These are phyloP conservation scores for Leccinum subgranulosum DNA, from an alignment of 768 basidiomycete species.

Conservation along the genomic window DNA sequence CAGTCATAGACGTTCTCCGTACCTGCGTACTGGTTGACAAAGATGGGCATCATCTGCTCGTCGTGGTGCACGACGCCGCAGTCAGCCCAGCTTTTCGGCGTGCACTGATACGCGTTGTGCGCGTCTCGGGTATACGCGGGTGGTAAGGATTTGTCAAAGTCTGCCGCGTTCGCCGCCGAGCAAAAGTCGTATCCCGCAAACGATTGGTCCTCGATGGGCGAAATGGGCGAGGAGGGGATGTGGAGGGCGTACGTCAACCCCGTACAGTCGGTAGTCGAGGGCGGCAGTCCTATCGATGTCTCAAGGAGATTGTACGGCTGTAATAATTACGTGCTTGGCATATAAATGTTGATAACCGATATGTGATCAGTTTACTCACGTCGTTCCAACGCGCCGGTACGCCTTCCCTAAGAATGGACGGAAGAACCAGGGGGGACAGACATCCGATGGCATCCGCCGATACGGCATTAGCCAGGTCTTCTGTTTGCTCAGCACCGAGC, in stretches of 20 bases:
- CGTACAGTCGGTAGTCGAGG: slow-evolving; percentile 18
- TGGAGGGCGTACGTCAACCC: slow-evolving; percentile 22
- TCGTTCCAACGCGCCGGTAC: slow-evolving; percentile 33
- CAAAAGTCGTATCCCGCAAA: slow-evolving; percentile 20
- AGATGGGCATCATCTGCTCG: slow-evolving; percentile 24
- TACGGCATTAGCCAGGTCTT: slow-evolving; percentile 22
- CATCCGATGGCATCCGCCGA: slow-evolving; percentile 23
- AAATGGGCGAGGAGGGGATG: slow-evolving; percentile 22
- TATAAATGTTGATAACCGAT: slow-evolving; percentile 7
- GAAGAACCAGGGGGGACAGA: slow-evolving; percentile 31
- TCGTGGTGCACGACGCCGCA: slow-evolving; percentile 7
- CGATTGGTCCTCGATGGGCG: slow-evolving; percentile 23
- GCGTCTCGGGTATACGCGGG: slow-evolving; percentile 13
- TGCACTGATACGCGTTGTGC: slow-evolving; percentile 18
- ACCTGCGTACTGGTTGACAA: slow-evolving; percentile 27
- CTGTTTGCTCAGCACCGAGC: slow-evolving; percentile 18
- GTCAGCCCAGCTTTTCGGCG: slow-evolving; percentile 29
- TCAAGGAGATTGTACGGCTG: slow-evolving; percentile 35
- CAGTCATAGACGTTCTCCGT: slow-evolving; percentile 20
- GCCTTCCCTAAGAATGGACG: slow-evolving; percentile 29
- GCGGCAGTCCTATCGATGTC: slow-evolving; percentile 28
- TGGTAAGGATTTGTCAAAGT: slow-evolving; percentile 11
- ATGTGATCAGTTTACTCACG: slow-evolving; percentile 22
- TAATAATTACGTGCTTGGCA: slow-evolving; percentile 20
- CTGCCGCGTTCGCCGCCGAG: slow-evolving; percentile 1